Base-by-base conservation (phyloP, 495 filamentous ascomycete species). In the Penicillium fimorum region DNA sequence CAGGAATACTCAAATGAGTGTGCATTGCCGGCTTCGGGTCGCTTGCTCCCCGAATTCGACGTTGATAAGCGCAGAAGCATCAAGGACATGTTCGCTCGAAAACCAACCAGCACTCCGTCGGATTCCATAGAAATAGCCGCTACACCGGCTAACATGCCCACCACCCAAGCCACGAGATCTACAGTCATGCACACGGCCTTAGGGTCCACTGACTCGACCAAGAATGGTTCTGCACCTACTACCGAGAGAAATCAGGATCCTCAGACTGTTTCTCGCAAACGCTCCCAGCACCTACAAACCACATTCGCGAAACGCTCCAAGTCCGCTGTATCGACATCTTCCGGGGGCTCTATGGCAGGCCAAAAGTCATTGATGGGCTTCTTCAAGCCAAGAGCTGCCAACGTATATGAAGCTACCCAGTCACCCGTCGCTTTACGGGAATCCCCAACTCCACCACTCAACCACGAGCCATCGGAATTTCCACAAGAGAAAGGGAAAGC, bases 81-180 rank as follows among this genome's bases (percentile, higher is more conserved):
- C 64, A 91, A 88, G 55, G 92, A 96, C 58, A 96, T 97, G 92
- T 96, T 97, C 60, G 67, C 74, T 20, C 80, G 75, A 35, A 91
- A 84, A 65, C 81, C 79, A 51, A 50, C 69, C 10, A 53, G 35
- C 13, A 20, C 17, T 17, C 50, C 47, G 15, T 42, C 45, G 9
- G 43, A 27, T 7, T 30, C 51, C 3, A 27, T 27, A 1, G 25
- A 57, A 12, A 38, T 33, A 1, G 30, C 48, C 29, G 50, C 42
- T 15, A 10, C 49, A 5, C 5, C 52, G 18, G 22, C 57, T 30
- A 15, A 47, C 8, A 8, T 47, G 8, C 42, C 50, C 9, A 52
- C 53, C 5, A 35, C 32, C 43, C 47, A 55, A n/a, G 11, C 45
- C n/a, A 17, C 27, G 4, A 7, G 40, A 32, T 35, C 45, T 27